Evolutionary conservation across 768 basidiomycete species (phyloP).

Genomic region (Xerocomellus dryophilus): DNA sequence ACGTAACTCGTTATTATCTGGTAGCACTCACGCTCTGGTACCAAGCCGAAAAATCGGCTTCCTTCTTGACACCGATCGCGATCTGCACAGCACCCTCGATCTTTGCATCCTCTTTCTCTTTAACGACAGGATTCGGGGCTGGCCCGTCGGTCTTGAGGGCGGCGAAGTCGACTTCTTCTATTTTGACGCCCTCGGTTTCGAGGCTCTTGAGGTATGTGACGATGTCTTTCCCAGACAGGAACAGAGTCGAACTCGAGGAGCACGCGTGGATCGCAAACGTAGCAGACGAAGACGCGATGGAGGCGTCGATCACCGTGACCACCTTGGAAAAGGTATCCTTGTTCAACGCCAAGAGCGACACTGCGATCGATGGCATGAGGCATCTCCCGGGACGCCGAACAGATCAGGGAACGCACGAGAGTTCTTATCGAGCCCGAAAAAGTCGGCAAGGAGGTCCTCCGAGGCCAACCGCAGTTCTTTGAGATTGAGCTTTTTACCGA

Average conservation of each 20-base stretch:
- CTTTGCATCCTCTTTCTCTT: constrained; percentile 72
- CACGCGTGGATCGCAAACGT: constrained; percentile 74
- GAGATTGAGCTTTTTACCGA: constrained; percentile 76
- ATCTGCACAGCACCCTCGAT: constrained; percentile 89
- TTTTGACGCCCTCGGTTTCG: constrained; percentile 59
- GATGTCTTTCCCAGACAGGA: constrained; percentile 78
- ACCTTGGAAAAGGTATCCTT: constrained; percentile 64
- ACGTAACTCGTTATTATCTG: neutral
- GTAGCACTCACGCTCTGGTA: constrained; percentile 75
- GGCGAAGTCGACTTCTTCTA: constrained; percentile 73
- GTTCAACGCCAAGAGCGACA: constrained; percentile 78
- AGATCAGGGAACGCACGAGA: constrained; percentile 57
- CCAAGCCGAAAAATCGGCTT: constrained; percentile 92
- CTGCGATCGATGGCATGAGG: constrained; percentile 38
- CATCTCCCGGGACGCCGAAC: neutral
- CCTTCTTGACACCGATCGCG: constrained; percentile 93
- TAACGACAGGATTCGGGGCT: constrained; percentile 34
- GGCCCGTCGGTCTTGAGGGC: constrained; percentile 51
- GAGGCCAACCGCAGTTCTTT: constrained; percentile 87
- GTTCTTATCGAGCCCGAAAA: constrained; percentile 82
- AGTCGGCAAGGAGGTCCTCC: constrained; percentile 81
- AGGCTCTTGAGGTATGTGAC: constrained; percentile 66
- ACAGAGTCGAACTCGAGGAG: constrained; percentile 67
- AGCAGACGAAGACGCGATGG: constrained; percentile 63
- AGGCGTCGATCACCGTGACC: constrained; percentile 71